Conservation (phyloP, 176 grass and related monocot genomes). For the Carex cristatella region DNA sequence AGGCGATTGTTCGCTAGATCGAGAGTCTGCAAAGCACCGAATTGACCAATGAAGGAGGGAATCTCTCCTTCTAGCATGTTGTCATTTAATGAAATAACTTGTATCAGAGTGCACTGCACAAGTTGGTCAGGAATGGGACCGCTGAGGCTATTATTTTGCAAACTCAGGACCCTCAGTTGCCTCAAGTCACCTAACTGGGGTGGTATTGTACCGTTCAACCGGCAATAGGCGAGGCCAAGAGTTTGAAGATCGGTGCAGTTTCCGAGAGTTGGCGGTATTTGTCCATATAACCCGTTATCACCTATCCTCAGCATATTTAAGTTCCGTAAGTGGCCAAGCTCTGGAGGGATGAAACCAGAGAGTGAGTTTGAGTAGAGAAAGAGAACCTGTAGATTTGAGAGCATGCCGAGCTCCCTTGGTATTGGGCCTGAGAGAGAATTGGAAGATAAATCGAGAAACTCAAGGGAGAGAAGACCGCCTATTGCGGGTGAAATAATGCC, state of each 20-base stretch:
- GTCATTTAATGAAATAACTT: conserved; percentile 39
- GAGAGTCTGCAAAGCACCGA: conserved; percentile 50
- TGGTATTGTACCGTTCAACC: conserved; percentile 59
- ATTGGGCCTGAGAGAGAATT: conserved; percentile 64
- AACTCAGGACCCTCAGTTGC: conserved; percentile 36
- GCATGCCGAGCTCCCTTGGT: conserved; percentile 49
- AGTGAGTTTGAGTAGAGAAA: conserved; percentile 82
- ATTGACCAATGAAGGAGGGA: conserved; percentile 43
- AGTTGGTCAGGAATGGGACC: conserved; percentile 56
- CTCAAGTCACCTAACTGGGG: conserved; percentile 49
- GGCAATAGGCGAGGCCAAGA: conserved; percentile 57
- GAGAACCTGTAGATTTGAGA: conserved; percentile 57
- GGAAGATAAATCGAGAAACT: conserved; percentile 77
- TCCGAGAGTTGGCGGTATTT: conserved; percentile 60
- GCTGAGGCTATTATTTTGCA: conserved; percentile 63
- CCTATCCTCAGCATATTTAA: conserved; percentile 63
- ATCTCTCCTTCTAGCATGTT: conserved; percentile 53
- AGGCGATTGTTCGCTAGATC: conserved; percentile 63
- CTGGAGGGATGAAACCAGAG: conserved; percentile 49
- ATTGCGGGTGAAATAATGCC: conserved; percentile 56
- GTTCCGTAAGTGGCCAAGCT: conserved; percentile 69
- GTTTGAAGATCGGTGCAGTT: conserved; percentile 57
- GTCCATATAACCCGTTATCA: conserved; percentile 65
- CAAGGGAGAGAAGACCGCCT: conserved; percentile 35
- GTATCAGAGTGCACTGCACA: conserved; percentile 34